Evolutionary conservation across 805 yeast species (phyloP), one percentile per base, ranked within the genome.

Genomic region (Cyberlindnera euphorbiae): DNA sequence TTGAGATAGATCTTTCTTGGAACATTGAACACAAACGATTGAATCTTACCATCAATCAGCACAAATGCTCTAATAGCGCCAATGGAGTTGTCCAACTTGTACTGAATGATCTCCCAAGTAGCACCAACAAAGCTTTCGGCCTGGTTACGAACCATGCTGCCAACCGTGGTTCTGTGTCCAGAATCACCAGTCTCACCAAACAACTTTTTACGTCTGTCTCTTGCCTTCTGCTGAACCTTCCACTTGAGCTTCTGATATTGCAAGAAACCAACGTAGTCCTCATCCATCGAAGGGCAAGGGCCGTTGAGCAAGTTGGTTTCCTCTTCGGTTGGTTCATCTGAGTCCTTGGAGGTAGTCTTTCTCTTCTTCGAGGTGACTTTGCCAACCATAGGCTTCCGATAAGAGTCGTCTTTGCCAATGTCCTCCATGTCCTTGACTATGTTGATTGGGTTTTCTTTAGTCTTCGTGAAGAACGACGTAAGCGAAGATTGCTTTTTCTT

Each of bases 31-130:
- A 71, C 71, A 35, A 90, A 71, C 4, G 77, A 67, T 54, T 87
- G 96, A 16, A 93, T 70, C 49, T 79, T 81, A 10, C 77, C 80
- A 46, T 78, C 77, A 26, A 88, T 77, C 44, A 73, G 54, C 1
- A 80, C 87, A 52, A 68, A 75, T 0, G 84, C 96, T 39, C 77
- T 79, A 21, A 90, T 65, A 33, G 75, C 81, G n/a, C 97, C 97
- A 0, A 86, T 82, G 27, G 49, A 58, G 1, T 68, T 66, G 28
- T 79, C 79, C 8, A 59, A 50, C 41, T 73, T 73, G 50, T 85
- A 78, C 47, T 87, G 88, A 24, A 93, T 58, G 25, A 93, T 69
- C 44, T 88, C 87, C 99, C 99, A 93, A 22, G 79, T 73, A 1
- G 85, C 69, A 7, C 80, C 80, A 8, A 86, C 82, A 50, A 82